Evolutionary conservation across 768 basidiomycete genomes (phyloP).

Genomic region (Lactarius sanguifluus): DNA sequence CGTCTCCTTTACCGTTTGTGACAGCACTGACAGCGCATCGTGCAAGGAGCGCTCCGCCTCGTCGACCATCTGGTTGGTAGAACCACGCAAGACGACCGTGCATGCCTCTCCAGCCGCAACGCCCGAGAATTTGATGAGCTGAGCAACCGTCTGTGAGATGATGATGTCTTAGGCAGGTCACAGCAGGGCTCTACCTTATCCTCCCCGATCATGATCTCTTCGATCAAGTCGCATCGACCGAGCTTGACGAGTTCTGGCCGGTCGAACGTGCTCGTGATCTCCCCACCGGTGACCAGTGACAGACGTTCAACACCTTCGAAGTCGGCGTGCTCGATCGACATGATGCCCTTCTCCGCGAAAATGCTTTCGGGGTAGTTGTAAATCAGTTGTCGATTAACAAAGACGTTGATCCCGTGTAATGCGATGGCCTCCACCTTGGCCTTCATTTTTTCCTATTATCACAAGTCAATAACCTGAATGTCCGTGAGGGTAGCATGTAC

Average conservation of each 20-base stretch:
- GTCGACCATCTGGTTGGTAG: slow-evolving; percentile 98
- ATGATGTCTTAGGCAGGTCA: slow-evolving; percentile 15
- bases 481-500: slow-evolving; percentile 29
- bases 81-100: slow-evolving; percentile 95
- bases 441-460: slow-evolving; percentile 96
- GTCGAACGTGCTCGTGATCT: slow-evolving; percentile 95
- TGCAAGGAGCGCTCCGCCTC: slow-evolving; percentile 98
- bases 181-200: slow-evolving; percentile 71
- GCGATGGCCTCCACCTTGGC: slow-evolving; percentile 95
- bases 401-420: slow-evolving; percentile 91
- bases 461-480: slow-evolving; percentile 4
- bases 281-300: slow-evolving; percentile 95
- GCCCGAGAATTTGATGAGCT: slow-evolving; percentile 99
- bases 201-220: slow-evolving; percentile 99
- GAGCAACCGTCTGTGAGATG: slow-evolving; percentile 3
- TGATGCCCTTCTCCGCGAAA: slow-evolving; percentile 90
- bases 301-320: slow-evolving; percentile 98
- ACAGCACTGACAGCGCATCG: slow-evolving; percentile 95
- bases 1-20: slow-evolving; percentile 97
- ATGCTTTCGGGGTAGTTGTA: slow-evolving; percentile 99
- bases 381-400: slow-evolving; percentile 97
- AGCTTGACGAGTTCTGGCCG: slow-evolving; percentile 90
- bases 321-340: slow-evolving; percentile 98
- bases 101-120: slow-evolving; percentile 98
- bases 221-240: slow-evolving; percentile 90